Conservation (phyloP, 179 eudicot species). For the Beta corolliflora region DNA sequence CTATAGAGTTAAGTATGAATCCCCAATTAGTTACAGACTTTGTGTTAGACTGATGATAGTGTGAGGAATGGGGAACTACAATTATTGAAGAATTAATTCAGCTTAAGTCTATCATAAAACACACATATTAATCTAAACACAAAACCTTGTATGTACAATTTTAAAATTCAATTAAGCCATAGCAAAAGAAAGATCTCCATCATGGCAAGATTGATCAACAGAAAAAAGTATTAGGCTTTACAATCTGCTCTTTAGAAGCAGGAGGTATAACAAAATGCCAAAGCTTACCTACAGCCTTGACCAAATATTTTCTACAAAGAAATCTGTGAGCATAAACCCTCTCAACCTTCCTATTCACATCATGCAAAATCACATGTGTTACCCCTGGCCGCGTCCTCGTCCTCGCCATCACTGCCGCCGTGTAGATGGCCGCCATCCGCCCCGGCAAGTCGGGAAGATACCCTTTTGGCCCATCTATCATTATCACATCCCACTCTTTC, state of each 20-base stretch:
- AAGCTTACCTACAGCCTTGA: slow-evolving; percentile 44
- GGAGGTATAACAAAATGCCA: slow-evolving; percentile 58
- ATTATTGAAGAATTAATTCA: no score
- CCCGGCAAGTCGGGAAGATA: slow-evolving; percentile 60
- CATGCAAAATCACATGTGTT: slow-evolving; percentile 63
- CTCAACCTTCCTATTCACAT: slow-evolving; percentile 62
- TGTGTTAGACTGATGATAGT: no score
- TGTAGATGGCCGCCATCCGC: slow-evolving; percentile 58
- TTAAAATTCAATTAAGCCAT: no score
- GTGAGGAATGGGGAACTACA: no score
- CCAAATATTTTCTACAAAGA: slow-evolving; percentile 50
- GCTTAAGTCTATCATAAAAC: no score
- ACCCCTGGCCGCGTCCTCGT: slow-evolving; percentile 48
- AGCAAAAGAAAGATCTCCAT: not conserved
- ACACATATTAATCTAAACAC: not conserved
- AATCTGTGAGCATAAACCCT: slow-evolving; percentile 50
- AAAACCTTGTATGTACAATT: no score
- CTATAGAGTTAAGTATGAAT: no score
- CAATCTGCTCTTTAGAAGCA: slow-evolving; percentile 31
- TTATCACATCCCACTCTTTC: slow-evolving; percentile 63
- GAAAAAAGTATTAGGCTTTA: slow-evolving; percentile 29
- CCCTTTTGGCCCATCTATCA: slow-evolving; percentile 71
- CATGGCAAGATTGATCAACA: slow-evolving; percentile 25
- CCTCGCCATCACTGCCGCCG: slow-evolving; percentile 67
- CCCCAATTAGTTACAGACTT: no score